Base-by-base conservation (phyloP, 1,139 yeast species). In the Taphrina deformans region DNA sequence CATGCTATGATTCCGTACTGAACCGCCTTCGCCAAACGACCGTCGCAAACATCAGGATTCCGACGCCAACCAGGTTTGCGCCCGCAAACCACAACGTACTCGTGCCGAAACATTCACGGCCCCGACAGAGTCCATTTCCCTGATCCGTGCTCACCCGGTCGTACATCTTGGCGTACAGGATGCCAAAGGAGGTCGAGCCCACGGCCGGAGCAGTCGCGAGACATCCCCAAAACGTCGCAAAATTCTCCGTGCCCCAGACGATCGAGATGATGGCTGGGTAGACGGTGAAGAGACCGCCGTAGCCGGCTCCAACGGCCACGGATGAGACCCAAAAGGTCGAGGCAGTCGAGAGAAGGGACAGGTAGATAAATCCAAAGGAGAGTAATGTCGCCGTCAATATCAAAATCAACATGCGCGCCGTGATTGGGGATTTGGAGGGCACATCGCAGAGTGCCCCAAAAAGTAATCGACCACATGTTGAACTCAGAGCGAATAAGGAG, bases 161-260 rank as follows among this genome's bases (percentile, higher is more conserved):
- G 70, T 83, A 86, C 31, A 85, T 78, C 33, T 76, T 73, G 0
- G 97, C 97, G 74, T 88, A 92, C 23, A 86, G 71, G 66, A 88
- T 73, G 1, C 96, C 93, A 72, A 82, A 89, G 0, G 83, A 70
- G 5, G 89, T 80, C 0, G 96, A 82, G 0, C 97, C 97, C 1
- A 90, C 70, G 0, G 98, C 97, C 0, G 98, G 97, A 0, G 96
- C 96, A 38, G 89, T 80, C 84, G 92, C 85, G 72, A 90, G 88
- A 33, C 89, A 79, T 1, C 98, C 98, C 92, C 97, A 93, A 1
- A 95, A 88, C 1, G 96, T 88, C 0, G 98, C 98, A 74, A 93
- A 85, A 61, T 89, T 83, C 65, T 88, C 92, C 41, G 89, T 83
- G 0, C 98, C 97, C 97, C 97, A 93, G 0, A 88, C 83, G 2